Evolutionary conservation across 176 grass and related monocot genomes (phyloP).

Genomic region (Pharus latifolius): DNA sequence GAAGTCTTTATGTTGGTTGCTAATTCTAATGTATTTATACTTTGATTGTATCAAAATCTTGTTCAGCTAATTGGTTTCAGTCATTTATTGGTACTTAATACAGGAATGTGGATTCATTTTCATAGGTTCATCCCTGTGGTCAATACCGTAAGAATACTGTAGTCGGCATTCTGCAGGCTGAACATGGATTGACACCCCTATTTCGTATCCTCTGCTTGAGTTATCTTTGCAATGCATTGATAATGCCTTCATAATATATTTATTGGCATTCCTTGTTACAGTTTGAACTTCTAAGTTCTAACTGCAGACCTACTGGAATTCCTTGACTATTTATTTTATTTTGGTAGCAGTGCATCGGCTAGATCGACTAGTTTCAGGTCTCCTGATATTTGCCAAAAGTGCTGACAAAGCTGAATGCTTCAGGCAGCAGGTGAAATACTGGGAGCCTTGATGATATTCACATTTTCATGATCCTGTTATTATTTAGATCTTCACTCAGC

Average conservation of each 20-base stretch:
- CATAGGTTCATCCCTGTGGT: slow-evolving; percentile 94
- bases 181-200: slow-evolving; percentile 62
- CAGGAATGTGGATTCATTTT: neutral
- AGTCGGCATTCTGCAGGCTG: slow-evolving; percentile 83
- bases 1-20: too few relatives aligned
- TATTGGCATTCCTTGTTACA: neutral
- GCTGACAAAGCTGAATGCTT: slow-evolving; percentile 70
- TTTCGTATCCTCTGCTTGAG: slow-evolving; percentile 78
- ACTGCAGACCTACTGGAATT: slow-evolving; percentile 2
- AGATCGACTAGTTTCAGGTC: slow-evolving; percentile 94
- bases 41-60: neutral
- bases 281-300: neutral
- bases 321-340: slow-evolving; percentile 70
- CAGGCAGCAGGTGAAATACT: slow-evolving; percentile 65
- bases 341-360: slow-evolving; percentile 75
- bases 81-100: neutral
- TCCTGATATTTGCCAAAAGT: slow-evolving; percentile 96
- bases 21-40: neutral
- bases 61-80: neutral
- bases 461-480: slow-evolving; percentile 2
- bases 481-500: neutral
- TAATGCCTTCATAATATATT: neutral
- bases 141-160: slow-evolving; percentile 95
- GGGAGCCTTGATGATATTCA: neutral
- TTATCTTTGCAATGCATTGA: too few relatives aligned